Evolutionary conservation across 805 yeast species (phyloP), one percentile per base, ranked within the genome.

Genomic region (Candida ponderosae): DNA sequence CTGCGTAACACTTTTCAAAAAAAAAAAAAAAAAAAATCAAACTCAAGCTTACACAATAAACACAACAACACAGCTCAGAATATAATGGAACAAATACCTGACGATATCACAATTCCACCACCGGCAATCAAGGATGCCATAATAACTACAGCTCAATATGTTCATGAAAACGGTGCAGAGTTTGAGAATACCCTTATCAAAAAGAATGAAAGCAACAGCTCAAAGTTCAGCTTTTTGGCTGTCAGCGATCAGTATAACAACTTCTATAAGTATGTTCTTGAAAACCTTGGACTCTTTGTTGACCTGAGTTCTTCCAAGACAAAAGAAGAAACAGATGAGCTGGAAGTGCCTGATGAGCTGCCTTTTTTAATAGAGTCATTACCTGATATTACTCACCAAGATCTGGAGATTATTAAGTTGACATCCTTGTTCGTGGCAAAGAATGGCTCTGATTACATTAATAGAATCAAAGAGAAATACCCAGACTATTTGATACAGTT

Each of bases 81-180:
- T n/a, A n/a, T n/a, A n/a, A 24, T 24, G 28, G n/a, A 13, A 14
- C 28, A 59, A 14, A 59, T 66, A 1, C 70, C 69, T 2, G 68
- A 63, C 0, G 66, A 62, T 17, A 51, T 73, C 10, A 66, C 66
- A 9, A 64, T 76, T 2, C 84, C 87, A 1, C 79, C 84, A 3
- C 70, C 63, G 8, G 66, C 68, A 11, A 47, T 70, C 6, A 59
- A 63, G 42, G 68, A 67, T 14, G 68, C 74, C 16, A 79, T 89
- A 16, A 78, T 74, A 35, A 83, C 81, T 50, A 83, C 95, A 0
- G 87, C 81, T 0, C 72, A 65, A 4, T 85, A 81, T 49, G 86
- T 88, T 6, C 46, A 60, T 21, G 66, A 81, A 43, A 82, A 85
- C 50, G 96, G 95, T 0, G 48, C 54, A 1, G 62, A 71, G 2